Percentiles rank a stretch among this genome's conserved stretches.
Evolutionary conservation across 2,329 filamentous ascomycete species (phyloP).

Genomic region (Colletotrichum eremochloae): DNA sequence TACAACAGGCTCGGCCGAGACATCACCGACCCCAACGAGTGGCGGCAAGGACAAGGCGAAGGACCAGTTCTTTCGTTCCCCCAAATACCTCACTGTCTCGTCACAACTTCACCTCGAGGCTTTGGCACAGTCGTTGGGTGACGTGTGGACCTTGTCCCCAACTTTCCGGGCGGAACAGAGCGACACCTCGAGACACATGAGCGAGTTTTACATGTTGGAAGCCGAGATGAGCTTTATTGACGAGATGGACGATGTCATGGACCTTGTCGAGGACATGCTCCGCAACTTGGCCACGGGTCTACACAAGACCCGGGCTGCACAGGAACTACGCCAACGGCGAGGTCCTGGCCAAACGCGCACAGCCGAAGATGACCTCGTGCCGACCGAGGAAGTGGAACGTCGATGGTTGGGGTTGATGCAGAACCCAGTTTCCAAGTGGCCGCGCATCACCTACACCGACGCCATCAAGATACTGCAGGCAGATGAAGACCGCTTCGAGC

Average conservation of each 20-base stretch:
- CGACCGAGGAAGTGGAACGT: constrained; percentile 66
- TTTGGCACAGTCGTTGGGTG: constrained; percentile 86
- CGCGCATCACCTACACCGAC: constrained; percentile 84
- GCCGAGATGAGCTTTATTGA: constrained; percentile 87
- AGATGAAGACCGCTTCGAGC: constrained; percentile 73
- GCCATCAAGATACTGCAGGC: constrained; percentile 78
- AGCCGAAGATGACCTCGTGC: constrained; percentile 55
- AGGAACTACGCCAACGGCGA: constrained; percentile 56
- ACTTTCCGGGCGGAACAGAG: constrained; percentile 95
- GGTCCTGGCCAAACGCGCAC: constrained; percentile 41
- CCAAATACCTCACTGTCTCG: constrained; percentile 97
- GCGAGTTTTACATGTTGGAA: constrained; percentile 99
- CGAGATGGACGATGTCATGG: constrained; percentile 78
- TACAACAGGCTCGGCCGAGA: constrained; percentile 54
- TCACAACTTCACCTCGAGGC: constrained; percentile 95
- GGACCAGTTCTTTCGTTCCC: constrained; percentile 80
- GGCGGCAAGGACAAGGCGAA: constrained; percentile 53
- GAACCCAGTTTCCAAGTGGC: constrained; percentile 68
- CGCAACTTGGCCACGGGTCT: constrained; percentile 62
- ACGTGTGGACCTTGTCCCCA: constrained; percentile 94
- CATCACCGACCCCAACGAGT: constrained; percentile 47
- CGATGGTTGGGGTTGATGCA: constrained; percentile 80
- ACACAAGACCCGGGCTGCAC: constrained; percentile 56
- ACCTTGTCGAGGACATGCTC: constrained; percentile 84
- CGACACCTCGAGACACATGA: constrained; percentile 92